Conservation (phyloP, 129 eudicot species). For the sunflower (Helianthus annuus) region HanXRQr2.0-SUNRISE NC_035438.2:6700413-6700912, state of each 20-base stretch:
- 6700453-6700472: slow-evolving; percentile 9
- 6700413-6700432: slow-evolving; percentile 12
- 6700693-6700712: no score
- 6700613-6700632: not conserved
- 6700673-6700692: no score
- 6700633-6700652: not conserved
- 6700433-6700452: slow-evolving; percentile 19
- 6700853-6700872: no score
- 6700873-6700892: no score
- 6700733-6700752: no score
- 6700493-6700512: slow-evolving; percentile 13
- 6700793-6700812: no score
- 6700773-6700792: no score
- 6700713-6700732: no score
- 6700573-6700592: not conserved
- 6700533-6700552: slow-evolving; percentile 32
- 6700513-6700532: slow-evolving; percentile 14
- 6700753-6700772: no score
- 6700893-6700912: no score
- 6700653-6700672: not conserved
- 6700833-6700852: no score
- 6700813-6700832: no score
- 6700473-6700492: slow-evolving; percentile 13
- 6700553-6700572: slow-evolving; percentile 22
- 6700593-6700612: not conserved